Evolutionary conservation across 1,139 yeast species (phyloP), one percentile per base, ranked within the genome.

Genomic region (Starmera stellimalicola): DNA sequence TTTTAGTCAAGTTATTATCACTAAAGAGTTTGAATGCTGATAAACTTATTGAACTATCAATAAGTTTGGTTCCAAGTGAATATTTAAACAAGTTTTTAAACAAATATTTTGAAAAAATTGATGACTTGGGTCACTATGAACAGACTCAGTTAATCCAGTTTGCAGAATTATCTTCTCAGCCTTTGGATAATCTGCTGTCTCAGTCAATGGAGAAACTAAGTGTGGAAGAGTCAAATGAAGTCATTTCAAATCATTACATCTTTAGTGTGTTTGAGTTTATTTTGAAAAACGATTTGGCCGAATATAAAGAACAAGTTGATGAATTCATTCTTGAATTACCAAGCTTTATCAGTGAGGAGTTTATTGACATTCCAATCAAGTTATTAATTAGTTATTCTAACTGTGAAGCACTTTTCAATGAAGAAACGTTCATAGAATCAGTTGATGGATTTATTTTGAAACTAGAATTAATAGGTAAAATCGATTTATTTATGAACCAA

Each of bases 251-350:
- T 2, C 43, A 39, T 6, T 40, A 48, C 2, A 45, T 58, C 0
- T 50, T 61, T 17, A 25, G 31, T 5, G 41, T 62, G 6, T 49
- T 52, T 26, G 45, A 49, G 12, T 37, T 39, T 12, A 48, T 55
- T 18, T 44, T 63, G 5, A 44, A 42, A 24, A 38, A 48, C 5
- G 45, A 52, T 22, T 15, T 43, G 5, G 19, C 30, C 0, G 38
- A 34, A 12, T 50, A 50, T 29, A 26, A 39, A 0, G 30, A 38
- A 0, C 46, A 46, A n/a, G 45, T 64, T 4, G 40, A 43, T 2
- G 45, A 45, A 7, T 54, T 63, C 26, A 38, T 63, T 16, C 41
- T 44, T 17, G 52, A 51, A 12, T 15, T 65, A 3, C 58, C 65
- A 6, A 40, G 48, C 3, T 44, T 50, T 35, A 38, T 66, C 5